Percentiles rank a stretch among this genome's conserved stretches.
These are phyloP conservation scores for Aspergillus unguis DNA, from an alignment of 2,329 filamentous ascomycete genomes.

Conservation along the genomic window DNA sequence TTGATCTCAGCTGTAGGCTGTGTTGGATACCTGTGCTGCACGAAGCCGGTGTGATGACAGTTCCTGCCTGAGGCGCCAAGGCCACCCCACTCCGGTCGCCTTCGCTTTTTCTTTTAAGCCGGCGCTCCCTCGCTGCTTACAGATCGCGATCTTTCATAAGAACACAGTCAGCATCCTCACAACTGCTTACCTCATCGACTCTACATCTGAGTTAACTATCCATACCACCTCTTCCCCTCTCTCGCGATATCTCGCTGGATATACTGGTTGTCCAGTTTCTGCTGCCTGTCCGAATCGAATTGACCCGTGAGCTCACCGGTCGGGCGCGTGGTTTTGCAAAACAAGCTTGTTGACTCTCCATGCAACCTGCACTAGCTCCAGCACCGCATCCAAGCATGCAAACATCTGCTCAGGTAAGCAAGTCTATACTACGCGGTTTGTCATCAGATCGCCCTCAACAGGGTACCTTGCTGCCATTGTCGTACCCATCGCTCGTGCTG, in stretches of 20 bases:
- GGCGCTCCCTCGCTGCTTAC: conserved; percentile 21
- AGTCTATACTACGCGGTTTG: conserved; percentile 32
- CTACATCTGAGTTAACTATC: conserved; percentile 25
- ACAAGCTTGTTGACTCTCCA: conserved; percentile 21
- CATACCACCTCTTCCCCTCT: conserved; percentile 16
- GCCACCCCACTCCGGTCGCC: not conserved
- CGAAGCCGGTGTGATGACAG: no score
- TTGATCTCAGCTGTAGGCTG: no score
- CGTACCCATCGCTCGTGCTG: not conserved
- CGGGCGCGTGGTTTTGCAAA: conserved; percentile 20
- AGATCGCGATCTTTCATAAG: conserved; percentile 10
- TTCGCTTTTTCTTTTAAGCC: conserved; percentile 5
- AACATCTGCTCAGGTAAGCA: conserved; percentile 55
- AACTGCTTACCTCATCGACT: conserved; percentile 36
- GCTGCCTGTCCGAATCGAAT: conserved; percentile 14
- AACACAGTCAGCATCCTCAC: conserved; percentile 10
- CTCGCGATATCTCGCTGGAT: conserved; percentile 10
- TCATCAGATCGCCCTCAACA: conserved; percentile 30
- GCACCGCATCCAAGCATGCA: conserved; percentile 50
- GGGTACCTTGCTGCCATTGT: not conserved
- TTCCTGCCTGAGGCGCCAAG: no score
- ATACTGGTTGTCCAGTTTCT: not conserved
- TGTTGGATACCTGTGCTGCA: no score
- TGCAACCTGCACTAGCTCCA: conserved; percentile 49
- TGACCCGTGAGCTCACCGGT: conserved; percentile 12